Evolutionary conservation across 176 grass and related monocot genomes (phyloP), one percentile per base, ranked within the genome.

Genomic region (Poa pratensis): DNA sequence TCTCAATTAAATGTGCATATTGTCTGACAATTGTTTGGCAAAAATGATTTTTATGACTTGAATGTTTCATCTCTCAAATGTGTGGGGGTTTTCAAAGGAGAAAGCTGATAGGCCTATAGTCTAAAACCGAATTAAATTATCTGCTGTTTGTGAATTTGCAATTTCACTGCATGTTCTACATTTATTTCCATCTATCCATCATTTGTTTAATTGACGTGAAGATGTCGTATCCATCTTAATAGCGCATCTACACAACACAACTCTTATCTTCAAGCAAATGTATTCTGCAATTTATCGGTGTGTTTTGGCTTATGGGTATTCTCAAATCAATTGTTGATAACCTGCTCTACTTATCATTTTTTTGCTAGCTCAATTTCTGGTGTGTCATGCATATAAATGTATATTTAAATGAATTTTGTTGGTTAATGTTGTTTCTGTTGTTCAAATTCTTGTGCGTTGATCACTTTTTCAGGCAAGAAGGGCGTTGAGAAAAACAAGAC

Each of bases 391-490:
- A 42, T 11, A 70, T 1, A 22, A 27, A 42, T 60, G 23, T 59
- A 23, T 23, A 59, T 2, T 7, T n/a, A 10, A 9, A 58, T 22
- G 22, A 58, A 22, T 58, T 69, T 12, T 69, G 8, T 20, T 69
- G 18, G 8, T 42, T 42, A 37, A 8, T 9, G 0, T 68, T 68
- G 7, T 5, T 19, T 30, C 34, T 5, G 8, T 43, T 43, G 3
- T 43, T 70, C 19, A 43, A 70, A 70, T 70, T 70, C 40, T 43
- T 37, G 9, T n/a, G 23, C 68, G 0, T 71, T 71, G 39, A 45
- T 71, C 68, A 24, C 68, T 71, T 71, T 69, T 71, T 71, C 20
- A 71, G 39, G 37, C 39, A 71, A 24, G 20, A 71, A 43, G 37
- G 39, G 11, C 42, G 20, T 43, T 22, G 23, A 71, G 68, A 45